These are phyloP conservation scores for Aspergillus sclerotiicarbonarius DNA, from an alignment of 495 filamentous ascomycete species.

Conservation along the genomic window DNA sequence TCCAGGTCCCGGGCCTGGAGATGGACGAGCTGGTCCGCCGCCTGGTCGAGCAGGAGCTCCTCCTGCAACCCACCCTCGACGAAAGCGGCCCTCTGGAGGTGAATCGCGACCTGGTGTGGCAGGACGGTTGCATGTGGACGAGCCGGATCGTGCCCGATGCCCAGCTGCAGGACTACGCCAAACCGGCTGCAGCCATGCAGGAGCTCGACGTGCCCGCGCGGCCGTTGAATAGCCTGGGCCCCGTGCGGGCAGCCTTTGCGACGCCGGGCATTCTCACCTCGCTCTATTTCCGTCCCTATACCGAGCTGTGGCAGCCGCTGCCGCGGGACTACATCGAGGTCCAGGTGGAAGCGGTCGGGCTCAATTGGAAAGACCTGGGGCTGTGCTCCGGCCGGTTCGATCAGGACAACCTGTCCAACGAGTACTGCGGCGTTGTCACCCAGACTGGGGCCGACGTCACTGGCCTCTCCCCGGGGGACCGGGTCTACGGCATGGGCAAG, in stretches of 20 bases:
- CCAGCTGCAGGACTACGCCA: no score
- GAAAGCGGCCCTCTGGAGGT: no score
- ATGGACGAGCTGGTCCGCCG: background rate
- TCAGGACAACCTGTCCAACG: background rate
- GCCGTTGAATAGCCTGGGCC: background rate
- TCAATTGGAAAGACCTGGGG: background rate
- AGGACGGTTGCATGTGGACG: background rate
- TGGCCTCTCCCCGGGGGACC: background rate
- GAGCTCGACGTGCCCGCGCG: no score
- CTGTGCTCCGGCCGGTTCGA: background rate
- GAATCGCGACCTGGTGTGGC: constrained; percentile 5
- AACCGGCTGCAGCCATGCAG: no score
- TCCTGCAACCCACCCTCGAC: background rate
- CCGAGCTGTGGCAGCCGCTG: background rate
- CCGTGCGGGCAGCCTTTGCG: constrained; percentile 1
- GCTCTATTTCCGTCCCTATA: constrained; percentile 2
- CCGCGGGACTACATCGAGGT: background rate
- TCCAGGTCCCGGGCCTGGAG: background rate
- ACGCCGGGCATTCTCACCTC: background rate
- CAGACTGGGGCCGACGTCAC: background rate
- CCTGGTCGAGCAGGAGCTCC: background rate
- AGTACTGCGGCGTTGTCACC: constrained; percentile 2
- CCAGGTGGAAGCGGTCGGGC: constrained; percentile 1
- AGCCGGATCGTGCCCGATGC: background rate
- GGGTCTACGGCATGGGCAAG: background rate